A percentile compares a stretch with the other conserved stretches of the same genome.
phyloP scores from a whole-genome alignment of 495 filamentous ascomycete genomes.

The Annulohypoxylon moriforme region DNA sequence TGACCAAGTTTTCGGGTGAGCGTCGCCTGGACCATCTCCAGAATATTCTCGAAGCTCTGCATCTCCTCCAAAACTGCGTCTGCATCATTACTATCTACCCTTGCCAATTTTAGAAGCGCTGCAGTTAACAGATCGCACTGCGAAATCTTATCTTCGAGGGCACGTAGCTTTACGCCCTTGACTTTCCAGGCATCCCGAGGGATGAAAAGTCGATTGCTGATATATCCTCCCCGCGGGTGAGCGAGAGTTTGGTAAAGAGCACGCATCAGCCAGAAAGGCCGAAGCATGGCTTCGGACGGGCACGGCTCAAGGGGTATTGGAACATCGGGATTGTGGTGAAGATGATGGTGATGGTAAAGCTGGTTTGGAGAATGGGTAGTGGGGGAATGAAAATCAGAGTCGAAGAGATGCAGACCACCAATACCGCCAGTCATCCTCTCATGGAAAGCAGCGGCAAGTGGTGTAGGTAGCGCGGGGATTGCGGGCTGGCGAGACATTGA shows the following conservation, averaged over 20 bases:
- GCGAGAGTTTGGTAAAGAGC: constrained; percentile 91
- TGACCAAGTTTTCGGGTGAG: constrained; percentile 86
- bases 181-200: constrained; percentile 94
- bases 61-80: constrained; percentile 95
- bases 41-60: constrained; percentile 86
- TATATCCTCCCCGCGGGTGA: constrained; percentile 89
- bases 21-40: constrained; percentile 83
- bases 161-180: constrained; percentile 91
- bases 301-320: constrained; percentile 91
- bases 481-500: constrained; percentile 56
- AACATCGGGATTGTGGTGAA: constrained; percentile 51
- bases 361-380: constrained; percentile 74
- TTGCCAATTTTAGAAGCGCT: constrained; percentile 82
- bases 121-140: constrained; percentile 93
- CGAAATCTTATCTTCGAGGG: constrained; percentile 92
- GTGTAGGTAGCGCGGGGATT: constrained; percentile 76
- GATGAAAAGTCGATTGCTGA: constrained; percentile 90
- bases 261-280: constrained; percentile 97
- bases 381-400: constrained; percentile 82
- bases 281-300: constrained; percentile 83
- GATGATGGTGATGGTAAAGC: constrained; percentile 45
- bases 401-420: constrained; percentile 84
- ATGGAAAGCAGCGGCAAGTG: constrained; percentile 67
- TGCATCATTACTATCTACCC: constrained; percentile 87
- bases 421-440: constrained; percentile 63